phyloP scores from a whole-genome alignment of 768 basidiomycete genomes.

The Collybia sordida region DNA sequence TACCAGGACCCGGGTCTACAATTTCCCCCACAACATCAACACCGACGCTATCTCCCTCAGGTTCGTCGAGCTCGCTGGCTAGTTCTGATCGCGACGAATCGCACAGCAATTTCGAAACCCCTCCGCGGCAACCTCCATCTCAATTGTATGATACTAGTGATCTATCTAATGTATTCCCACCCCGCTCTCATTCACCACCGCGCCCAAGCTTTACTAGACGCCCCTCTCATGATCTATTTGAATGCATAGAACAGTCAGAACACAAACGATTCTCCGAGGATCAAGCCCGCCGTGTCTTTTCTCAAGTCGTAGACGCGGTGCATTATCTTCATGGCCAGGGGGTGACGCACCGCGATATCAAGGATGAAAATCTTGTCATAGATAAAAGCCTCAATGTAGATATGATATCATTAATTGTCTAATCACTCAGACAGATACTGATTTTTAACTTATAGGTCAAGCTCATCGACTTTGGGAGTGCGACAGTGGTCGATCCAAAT shows the following conservation, averaged over 20 bases:
- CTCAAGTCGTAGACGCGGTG: conserved; percentile 85
- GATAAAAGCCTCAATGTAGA: conserved; percentile 68
- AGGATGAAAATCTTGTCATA: conserved; percentile 92
- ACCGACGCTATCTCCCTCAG: conserved; percentile 59
- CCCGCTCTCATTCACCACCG: conserved; percentile 11
- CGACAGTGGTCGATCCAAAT: conserved; percentile 67
- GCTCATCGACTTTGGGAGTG: conserved; percentile 94
- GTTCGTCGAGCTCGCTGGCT: conserved; percentile 43
- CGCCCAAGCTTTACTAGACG: conserved; percentile 60
- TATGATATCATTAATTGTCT: conserved; percentile 6
- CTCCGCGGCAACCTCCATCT: conserved; percentile 12
- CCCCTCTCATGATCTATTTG: conserved; percentile 89
- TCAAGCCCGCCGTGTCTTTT: conserved; percentile 80
- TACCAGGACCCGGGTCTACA: conserved; percentile 21
- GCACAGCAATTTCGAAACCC: conserved; percentile 9
- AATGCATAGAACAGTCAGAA: conserved; percentile 88
- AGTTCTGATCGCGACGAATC: conserved; percentile 47
- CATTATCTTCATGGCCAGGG: conserved; percentile 78
- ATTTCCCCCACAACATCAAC: conserved; percentile 34
- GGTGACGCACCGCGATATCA: conserved; percentile 93
- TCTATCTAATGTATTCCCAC: conserved; percentile 15
- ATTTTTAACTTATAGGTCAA: conserved; percentile 60
- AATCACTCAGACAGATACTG: neutral
- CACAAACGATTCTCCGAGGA: conserved; percentile 77
- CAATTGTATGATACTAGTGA: neutral